phyloP scores from a whole-genome alignment of 2,329 filamentous ascomycete genomes.

The Aspergillus spinulosporus region DNA sequence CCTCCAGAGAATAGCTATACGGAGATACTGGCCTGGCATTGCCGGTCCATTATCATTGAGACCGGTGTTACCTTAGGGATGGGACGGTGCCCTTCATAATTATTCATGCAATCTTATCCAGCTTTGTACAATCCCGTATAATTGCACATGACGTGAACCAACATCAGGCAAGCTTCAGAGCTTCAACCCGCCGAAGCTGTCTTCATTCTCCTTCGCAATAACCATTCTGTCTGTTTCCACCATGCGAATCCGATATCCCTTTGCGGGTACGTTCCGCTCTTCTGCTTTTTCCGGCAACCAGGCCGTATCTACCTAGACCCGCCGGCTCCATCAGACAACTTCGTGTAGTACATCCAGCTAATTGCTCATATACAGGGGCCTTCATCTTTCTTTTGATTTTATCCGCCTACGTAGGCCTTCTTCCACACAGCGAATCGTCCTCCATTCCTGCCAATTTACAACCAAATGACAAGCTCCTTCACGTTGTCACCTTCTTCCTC shows the following conservation, averaged over 20 bases:
- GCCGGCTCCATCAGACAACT: background rate
- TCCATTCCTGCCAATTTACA: slow-evolving; percentile 49
- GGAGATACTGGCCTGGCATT: background rate
- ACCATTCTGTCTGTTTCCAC: slow-evolving; percentile 19
- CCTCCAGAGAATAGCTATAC: background rate
- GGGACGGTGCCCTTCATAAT: slow-evolving; percentile 1
- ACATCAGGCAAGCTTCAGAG: slow-evolving; percentile 1
- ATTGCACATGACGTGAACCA: slow-evolving; percentile 15
- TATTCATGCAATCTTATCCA: slow-evolving; percentile 7
- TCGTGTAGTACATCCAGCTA: background rate
- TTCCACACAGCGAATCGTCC: slow-evolving; percentile 47
- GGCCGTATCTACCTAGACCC: background rate
- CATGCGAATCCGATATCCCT: slow-evolving; percentile 86
- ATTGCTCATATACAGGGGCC: slow-evolving; percentile 52
- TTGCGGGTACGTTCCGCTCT: slow-evolving; percentile 67
- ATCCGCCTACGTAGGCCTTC: slow-evolving; percentile 77
- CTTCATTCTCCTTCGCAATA: slow-evolving; percentile 12
- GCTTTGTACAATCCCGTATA: slow-evolving; percentile 1
- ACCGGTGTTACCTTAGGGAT: slow-evolving; percentile 5
- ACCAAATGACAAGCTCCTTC: slow-evolving; percentile 87
- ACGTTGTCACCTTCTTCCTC: slow-evolving; percentile 84
- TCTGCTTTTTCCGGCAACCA: background rate
- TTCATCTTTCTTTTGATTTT: slow-evolving; percentile 69
- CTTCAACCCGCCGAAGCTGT: slow-evolving; percentile 3
- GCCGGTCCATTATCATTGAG: slow-evolving; percentile 6